A percentile compares a stretch with the other conserved stretches of the same genome.
Evolutionary conservation across 768 basidiomycete genomes (phyloP).

Genomic region (Neoboletus magnificus): DNA sequence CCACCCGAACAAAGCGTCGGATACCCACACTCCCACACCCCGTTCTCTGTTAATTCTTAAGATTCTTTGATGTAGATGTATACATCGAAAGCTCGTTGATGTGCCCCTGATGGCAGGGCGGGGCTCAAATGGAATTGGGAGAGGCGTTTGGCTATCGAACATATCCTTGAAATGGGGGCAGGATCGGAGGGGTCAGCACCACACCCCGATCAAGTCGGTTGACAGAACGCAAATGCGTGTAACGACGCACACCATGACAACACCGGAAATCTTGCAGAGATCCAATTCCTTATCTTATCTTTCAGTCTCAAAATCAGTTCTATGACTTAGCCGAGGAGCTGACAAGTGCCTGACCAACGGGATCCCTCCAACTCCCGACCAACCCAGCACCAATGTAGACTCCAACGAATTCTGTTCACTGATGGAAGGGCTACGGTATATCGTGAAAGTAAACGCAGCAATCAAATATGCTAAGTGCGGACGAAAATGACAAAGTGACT

Average conservation of each 20-base stretch:
- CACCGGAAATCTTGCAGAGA: too few species aligned
- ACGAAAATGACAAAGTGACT: not conserved
- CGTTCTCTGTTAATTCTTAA: too few species aligned
- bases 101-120: constrained; percentile 89
- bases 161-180: constrained; percentile 96
- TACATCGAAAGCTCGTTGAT: too few species aligned
- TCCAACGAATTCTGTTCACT: not conserved
- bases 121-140: constrained; percentile 91
- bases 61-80: too few species aligned
- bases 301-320: too few species aligned
- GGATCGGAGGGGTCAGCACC: constrained; percentile 80
- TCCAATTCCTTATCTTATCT: too few species aligned
- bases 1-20: too few species aligned
- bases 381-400: not conserved
- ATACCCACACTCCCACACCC: too few species aligned
- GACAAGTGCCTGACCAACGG: too few species aligned
- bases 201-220: not conserved
- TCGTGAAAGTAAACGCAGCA: not conserved
- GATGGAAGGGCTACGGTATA: not conserved
- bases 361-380: not conserved
- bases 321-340: too few species aligned
- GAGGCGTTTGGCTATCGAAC: constrained; percentile 91
- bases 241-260: too few species aligned
- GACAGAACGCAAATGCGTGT: too few species aligned
- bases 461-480: not conserved